Evolutionary conservation across 106 monocot genomes (phyloP).

Genomic region (Acorus calamus): DNA sequence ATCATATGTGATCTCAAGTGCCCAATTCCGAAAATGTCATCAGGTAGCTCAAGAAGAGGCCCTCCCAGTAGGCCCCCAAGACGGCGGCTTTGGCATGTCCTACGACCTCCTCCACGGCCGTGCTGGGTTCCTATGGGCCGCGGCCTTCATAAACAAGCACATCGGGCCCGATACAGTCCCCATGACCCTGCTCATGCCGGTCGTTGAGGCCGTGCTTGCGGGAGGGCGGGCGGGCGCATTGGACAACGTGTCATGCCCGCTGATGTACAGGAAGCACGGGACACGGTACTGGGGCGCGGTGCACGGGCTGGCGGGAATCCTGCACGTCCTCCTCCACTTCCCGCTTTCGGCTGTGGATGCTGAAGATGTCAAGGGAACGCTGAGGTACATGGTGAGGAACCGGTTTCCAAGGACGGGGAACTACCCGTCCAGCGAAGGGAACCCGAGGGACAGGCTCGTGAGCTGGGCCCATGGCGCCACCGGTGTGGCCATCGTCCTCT

Average conservation of each 20-base stretch:
- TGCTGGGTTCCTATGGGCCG: slow-evolving; percentile 31
- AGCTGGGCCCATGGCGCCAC: slow-evolving; percentile 41
- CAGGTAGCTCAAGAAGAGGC: slow-evolving; percentile 29
- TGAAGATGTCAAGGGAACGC: slow-evolving; percentile 19
- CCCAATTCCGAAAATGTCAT: too few relatives aligned
- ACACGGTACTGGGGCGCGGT: slow-evolving; percentile 38
- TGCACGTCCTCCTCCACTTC: slow-evolving; percentile 39
- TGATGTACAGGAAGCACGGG: slow-evolving; percentile 38
- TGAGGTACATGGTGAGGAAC: slow-evolving; percentile 26
- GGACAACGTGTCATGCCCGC: slow-evolving; percentile 15
- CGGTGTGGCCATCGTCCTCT: slow-evolving; percentile 25
- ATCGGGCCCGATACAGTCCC: slow-evolving; percentile 18
- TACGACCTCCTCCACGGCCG: slow-evolving; percentile 38
- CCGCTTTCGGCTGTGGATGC: slow-evolving; percentile 9
- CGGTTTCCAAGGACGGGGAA: slow-evolving; percentile 19
- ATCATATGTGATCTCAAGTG: too few relatives aligned
- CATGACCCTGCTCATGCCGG: slow-evolving; percentile 8
- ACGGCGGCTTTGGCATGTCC: slow-evolving; percentile 36
- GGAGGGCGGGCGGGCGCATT: slow-evolving; percentile 27
- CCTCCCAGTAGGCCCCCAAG: slow-evolving; percentile 25
- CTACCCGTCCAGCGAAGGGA: slow-evolving; percentile 30
- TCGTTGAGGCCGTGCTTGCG: slow-evolving; percentile 25
- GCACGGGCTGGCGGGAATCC: slow-evolving; percentile 27
- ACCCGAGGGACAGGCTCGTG: slow-evolving; percentile 23
- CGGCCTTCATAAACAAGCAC: slow-evolving; percentile 29